Evolutionary conservation across 1,284 basidiomycete species (phyloP), one percentile per base, ranked within the genome.

Genomic region (Moesziomyces sp.): DNA sequence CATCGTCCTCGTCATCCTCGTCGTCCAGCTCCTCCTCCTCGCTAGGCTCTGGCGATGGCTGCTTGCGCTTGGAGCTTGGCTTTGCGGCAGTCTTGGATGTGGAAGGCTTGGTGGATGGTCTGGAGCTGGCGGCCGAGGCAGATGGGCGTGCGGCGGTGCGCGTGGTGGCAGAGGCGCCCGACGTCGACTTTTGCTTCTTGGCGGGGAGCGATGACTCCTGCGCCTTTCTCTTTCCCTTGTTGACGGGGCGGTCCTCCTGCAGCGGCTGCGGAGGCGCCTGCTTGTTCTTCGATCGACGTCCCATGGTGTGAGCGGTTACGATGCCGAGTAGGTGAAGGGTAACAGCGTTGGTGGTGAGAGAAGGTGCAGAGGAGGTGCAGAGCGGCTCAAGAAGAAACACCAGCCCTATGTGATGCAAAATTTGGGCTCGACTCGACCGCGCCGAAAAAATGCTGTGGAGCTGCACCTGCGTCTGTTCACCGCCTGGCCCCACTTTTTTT

Each of bases 281-380:
- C 87, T 97, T 97, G 86, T 92, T 91, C 86, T 92, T 93, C 75
- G 93, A 90, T 79, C 93, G 90, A 83, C 93, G 89, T 80, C 94
- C 94, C 93, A 96, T 94, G 24, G 33, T 56, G 44, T 33, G 23
- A 47, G 16, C 9, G 21, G 21, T 21, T 21, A 21, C 21, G 21
- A 21, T 21, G 21, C 21, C 21, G 21, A 21, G 21, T 21, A 21
- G 21, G 21, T 21, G 21, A 21, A 21, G 21, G 21, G 21, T 21
- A 21, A 21, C 21, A 21, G 21, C 21, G 21, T 21, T 21, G 21
- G 42, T 46, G 26, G 26, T 55, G 35, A 18, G 35, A 19, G 5
- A 42, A 30, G 43, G 47, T 18, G 19, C 33, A 11, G 3, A 38
- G 14, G 35, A 30, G 43, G 47, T 18, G 19, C 33, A 11, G 3